These are phyloP conservation scores for Trichosporon coremiiforme DNA, from an alignment of 1,284 basidiomycete genomes.

Conservation along the genomic window DNA sequence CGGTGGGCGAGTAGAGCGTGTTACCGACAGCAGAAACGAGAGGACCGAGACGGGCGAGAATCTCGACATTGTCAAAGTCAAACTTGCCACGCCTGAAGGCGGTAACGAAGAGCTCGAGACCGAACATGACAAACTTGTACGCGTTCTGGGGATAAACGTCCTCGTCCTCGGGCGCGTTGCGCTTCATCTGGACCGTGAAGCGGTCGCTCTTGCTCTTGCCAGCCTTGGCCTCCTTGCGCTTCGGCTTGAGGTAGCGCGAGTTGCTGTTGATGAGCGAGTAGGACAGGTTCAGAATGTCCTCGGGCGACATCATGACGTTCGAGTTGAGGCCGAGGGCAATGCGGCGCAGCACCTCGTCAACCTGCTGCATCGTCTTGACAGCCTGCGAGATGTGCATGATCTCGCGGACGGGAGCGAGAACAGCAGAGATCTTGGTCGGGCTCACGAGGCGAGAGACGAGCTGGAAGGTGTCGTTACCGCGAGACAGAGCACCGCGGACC, in stretches of 20 bases:
- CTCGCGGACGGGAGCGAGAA: constrained; percentile 78
- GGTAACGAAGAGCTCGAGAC: constrained; percentile 87
- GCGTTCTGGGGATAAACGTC: constrained; percentile 81
- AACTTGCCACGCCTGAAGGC: constrained; percentile 84
- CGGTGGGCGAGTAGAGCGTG: constrained; percentile 82
- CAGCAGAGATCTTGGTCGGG: constrained; percentile 70
- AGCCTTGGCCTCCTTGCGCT: constrained; percentile 47
- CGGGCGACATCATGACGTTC: constrained; percentile 71
- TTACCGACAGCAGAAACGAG: constrained; percentile 89
- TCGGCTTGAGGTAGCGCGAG: constrained; percentile 66
- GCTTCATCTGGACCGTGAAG: constrained; percentile 75
- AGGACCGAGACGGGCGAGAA: constrained; percentile 78
- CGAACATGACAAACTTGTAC: constrained; percentile 83
- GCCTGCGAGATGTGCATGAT: constrained; percentile 86
- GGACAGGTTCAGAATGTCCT: constrained; percentile 78
- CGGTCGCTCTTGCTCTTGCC: constrained; percentile 60
- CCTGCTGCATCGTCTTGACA: constrained; percentile 76
- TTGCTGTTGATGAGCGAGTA: constrained; percentile 90
- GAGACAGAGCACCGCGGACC: constrained; percentile 74
- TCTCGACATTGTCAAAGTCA: constrained; percentile 72
- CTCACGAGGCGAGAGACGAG: constrained; percentile 76
- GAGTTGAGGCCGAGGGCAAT: constrained; percentile 82
- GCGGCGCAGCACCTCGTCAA: constrained; percentile 85
- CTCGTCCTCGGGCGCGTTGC: constrained; percentile 62
- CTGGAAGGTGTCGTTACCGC: constrained; percentile 80